Percentiles rank a stretch among this genome's conserved stretches.
These are phyloP conservation scores for Yamadazyma takamatsuzukensis DNA, from an alignment of 805 yeast genomes.

Conservation along the genomic window DNA sequence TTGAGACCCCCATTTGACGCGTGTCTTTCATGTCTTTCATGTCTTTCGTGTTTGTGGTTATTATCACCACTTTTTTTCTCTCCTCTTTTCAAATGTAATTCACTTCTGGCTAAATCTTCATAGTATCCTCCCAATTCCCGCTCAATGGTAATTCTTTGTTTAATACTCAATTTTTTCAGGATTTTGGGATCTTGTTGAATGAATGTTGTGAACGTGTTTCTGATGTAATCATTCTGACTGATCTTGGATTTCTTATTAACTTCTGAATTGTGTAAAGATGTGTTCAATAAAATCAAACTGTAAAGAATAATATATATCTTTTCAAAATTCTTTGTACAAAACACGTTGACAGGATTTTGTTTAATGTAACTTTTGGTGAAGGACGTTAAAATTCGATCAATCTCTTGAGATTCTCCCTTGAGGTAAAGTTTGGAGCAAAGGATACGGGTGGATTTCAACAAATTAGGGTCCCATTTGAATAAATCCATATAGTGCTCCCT, in stretches of 20 bases:
- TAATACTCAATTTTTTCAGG: conserved; percentile 25
- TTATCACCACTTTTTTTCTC: no score
- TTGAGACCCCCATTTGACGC: neutral
- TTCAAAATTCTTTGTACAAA: conserved; percentile 48
- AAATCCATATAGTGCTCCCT: conserved; percentile 44
- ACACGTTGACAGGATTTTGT: conserved; percentile 46
- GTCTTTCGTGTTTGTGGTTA: no score
- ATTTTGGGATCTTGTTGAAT: conserved; percentile 29
- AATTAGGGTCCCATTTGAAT: conserved; percentile 46
- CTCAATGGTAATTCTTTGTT: conserved; percentile 41
- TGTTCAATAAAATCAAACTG: conserved; percentile 67
- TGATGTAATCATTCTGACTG: conserved; percentile 38
- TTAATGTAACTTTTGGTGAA: conserved; percentile 62
- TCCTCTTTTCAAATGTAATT: conserved; percentile 35
- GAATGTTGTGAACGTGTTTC: conserved; percentile 40
- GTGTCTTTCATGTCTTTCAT: no score
- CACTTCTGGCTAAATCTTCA: conserved; percentile 37
- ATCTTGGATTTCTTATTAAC: conserved; percentile 35
- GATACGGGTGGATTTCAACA: conserved; percentile 53
- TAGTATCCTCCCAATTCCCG: conserved; percentile 43
- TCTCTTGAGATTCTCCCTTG: conserved; percentile 79
- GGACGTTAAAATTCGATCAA: conserved; percentile 67
- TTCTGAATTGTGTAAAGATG: conserved; percentile 64
- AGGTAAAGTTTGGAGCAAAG: conserved; percentile 67
- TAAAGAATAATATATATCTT: conserved; percentile 68